phyloP scores from a whole-genome alignment of 805 yeast species.

The Monosporozyma siamensis region DNA sequence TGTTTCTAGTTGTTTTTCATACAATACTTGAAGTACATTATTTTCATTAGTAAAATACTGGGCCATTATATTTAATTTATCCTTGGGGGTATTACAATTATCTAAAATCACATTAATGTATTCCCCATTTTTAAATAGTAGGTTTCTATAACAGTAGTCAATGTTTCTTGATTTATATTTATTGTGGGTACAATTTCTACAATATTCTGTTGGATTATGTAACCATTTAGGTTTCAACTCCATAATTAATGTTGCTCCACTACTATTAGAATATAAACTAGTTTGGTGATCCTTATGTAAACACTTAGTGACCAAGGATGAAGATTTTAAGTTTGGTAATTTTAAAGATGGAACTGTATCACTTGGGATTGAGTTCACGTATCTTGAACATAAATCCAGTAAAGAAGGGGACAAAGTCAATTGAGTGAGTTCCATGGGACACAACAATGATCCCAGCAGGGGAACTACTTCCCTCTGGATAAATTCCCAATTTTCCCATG shows the following conservation, averaged over 20 bases:
- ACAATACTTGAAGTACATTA: slow-evolving; percentile 19
- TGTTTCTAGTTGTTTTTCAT: slow-evolving; percentile 17
- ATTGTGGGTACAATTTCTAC: slow-evolving; percentile 28
- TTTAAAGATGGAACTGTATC: background rate
- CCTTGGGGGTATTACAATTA: slow-evolving; percentile 7
- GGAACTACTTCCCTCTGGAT: slow-evolving; percentile 9
- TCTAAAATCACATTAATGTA: slow-evolving; percentile 10
- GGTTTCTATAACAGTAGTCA: slow-evolving; percentile 17
- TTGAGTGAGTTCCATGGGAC: slow-evolving; percentile 9
- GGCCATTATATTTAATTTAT: slow-evolving; percentile 10
- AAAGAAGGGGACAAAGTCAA: slow-evolving; percentile 3
- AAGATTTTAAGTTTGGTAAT: slow-evolving; percentile 14
- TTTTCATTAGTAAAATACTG: slow-evolving; percentile 14
- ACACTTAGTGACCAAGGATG: background rate
- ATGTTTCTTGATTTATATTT: slow-evolving; percentile 14
- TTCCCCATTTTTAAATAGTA: slow-evolving; percentile 6
- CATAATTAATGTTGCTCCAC: slow-evolving; percentile 8
- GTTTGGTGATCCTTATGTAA: slow-evolving; percentile 21
- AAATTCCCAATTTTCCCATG: slow-evolving; percentile 13
- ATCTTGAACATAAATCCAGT: background rate
- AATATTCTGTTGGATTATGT: slow-evolving; percentile 12
- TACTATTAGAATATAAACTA: slow-evolving; percentile 9
- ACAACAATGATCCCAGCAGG: slow-evolving; percentile 7
- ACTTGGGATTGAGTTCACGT: background rate
- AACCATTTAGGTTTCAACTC: slow-evolving; percentile 31